Evolutionary conservation across 768 basidiomycete species (phyloP).

Genomic region (Leccinum rimulosum): DNA sequence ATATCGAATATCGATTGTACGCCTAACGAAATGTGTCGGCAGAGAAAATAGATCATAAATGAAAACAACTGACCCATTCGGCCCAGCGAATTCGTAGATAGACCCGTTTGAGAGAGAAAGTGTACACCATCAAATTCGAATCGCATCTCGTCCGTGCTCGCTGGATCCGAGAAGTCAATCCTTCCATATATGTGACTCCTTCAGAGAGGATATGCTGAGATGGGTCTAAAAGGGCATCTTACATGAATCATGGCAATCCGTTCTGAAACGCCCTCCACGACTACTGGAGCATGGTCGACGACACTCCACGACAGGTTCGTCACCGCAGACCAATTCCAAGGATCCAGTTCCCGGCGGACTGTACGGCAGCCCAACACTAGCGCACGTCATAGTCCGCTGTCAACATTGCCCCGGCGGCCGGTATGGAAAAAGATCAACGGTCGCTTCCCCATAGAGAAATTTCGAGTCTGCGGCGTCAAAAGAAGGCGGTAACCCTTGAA

Average conservation of each 20-base stretch:
- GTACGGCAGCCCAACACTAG: too few relatives aligned
- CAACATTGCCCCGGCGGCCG: too few relatives aligned
- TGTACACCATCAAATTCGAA: slow-evolving; percentile 79
- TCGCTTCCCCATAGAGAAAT: too few relatives aligned
- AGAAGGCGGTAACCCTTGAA: too few relatives aligned
- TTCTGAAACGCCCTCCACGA: slow-evolving; percentile 38
- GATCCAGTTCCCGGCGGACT: too few relatives aligned
- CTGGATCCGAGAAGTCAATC: slow-evolving; percentile 59
- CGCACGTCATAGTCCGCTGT: too few relatives aligned
- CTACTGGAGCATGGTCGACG: slow-evolving; percentile 52
- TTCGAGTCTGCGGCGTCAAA: too few relatives aligned
- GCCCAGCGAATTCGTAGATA: slow-evolving; percentile 72
- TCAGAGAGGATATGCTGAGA: slow-evolving; percentile 6
- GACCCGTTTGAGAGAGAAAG: slow-evolving; percentile 64
- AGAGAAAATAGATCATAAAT: not conserved
- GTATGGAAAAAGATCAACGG: too few relatives aligned
- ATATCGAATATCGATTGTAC: slow-evolving; percentile 59
- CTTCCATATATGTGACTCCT: slow-evolving; percentile 49
- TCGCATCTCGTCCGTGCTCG: slow-evolving; percentile 54
- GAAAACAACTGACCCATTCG: slow-evolving; percentile 47
- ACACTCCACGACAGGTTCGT: slow-evolving; percentile 65
- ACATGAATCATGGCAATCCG: slow-evolving; percentile 65
- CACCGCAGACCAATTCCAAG: slow-evolving; percentile 71
- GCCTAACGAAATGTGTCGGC: slow-evolving; percentile 35
- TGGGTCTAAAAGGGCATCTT: slow-evolving; percentile 26